These are phyloP conservation scores for Fabrea salina DNA, from an alignment of 169 alveolate species.

Conservation along the genomic window DNA sequence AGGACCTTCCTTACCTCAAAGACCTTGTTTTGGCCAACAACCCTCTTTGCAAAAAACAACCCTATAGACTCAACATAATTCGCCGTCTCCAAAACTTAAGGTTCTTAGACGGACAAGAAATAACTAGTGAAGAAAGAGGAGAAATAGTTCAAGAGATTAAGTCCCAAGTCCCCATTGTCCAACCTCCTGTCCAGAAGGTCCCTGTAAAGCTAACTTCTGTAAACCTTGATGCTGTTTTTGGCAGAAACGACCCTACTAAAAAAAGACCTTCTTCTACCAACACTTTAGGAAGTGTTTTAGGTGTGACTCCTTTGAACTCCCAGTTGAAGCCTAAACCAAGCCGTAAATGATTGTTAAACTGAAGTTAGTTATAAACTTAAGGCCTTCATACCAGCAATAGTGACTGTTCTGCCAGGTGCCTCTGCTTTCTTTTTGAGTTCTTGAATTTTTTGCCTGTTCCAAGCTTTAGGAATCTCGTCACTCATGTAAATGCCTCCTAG, in stretches of 20 bases:
- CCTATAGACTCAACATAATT: slow-evolving; percentile 35
- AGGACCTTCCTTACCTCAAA: slow-evolving; percentile 40
- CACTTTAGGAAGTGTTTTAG: neutral
- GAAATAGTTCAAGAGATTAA: slow-evolving; percentile 39
- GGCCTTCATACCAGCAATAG: neutral
- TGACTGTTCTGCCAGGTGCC: neutral
- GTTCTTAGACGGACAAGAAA: slow-evolving; percentile 23
- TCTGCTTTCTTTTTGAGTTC: neutral
- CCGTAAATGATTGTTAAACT: too few species aligned
- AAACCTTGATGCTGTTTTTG: slow-evolving; percentile 71
- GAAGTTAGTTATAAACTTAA: too few species aligned
- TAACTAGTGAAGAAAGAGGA: slow-evolving; percentile 55
- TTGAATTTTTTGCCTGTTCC: neutral
- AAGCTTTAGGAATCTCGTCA: neutral
- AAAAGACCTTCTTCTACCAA: neutral
- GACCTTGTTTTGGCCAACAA: slow-evolving; percentile 57
- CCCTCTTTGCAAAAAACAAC: slow-evolving; percentile 67
- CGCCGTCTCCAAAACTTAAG: neutral
- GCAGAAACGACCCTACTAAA: neutral
- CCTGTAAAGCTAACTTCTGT: slow-evolving; percentile 69
- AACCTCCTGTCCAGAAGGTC: neutral
- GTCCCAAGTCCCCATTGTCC: slow-evolving; percentile 11
- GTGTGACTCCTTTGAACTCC: neutral
- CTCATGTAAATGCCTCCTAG: neutral
- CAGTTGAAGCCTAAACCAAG: slow-evolving; percentile 13